Evolutionary conservation across 2,329 filamentous ascomycete species (phyloP).

Genomic region (Penicillium sp.): DNA sequence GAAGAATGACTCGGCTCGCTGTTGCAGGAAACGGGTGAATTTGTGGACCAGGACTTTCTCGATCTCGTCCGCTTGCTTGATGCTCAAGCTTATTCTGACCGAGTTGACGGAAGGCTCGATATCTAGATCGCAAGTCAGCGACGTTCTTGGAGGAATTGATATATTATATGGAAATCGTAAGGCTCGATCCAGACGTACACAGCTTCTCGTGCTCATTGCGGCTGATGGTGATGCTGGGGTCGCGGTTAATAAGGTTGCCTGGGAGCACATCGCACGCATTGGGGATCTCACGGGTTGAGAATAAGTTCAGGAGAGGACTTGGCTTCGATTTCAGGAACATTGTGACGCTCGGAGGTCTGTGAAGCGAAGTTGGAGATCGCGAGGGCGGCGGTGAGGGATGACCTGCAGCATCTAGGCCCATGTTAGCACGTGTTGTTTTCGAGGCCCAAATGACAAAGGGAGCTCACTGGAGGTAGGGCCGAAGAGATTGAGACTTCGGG

Average conservation of each 20-base stretch:
- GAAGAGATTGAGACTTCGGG: conserved; percentile 25
- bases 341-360: conserved; percentile 89
- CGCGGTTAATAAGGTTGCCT: conserved; percentile 9
- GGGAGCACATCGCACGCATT: background rate
- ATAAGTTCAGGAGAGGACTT: conserved; percentile 91
- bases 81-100: conserved; percentile 95
- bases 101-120: conserved; percentile 88
- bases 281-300: conserved; percentile 67
- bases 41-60: conserved; percentile 95
- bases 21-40: conserved; percentile 94
- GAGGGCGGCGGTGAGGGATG: conserved; percentile 89
- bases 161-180: conserved; percentile 52
- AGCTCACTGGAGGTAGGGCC: conserved; percentile 67
- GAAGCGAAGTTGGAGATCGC: conserved; percentile 97
- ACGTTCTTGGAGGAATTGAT: too few species aligned
- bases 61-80: conserved; percentile 99
- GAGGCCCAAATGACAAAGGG: conserved; percentile 62
- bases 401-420: conserved; percentile 54
- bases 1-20: conserved; percentile 95
- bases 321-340: conserved; percentile 96
- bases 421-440: conserved; percentile 6
- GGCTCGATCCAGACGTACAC: conserved; percentile 60
- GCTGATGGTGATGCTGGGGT: conserved; percentile 68
- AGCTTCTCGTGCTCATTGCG: conserved; percentile 92
- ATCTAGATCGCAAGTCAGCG: background rate